Conservation (phyloP, 169 alveolate genomes). For the Eimeria maxima region DNA sequence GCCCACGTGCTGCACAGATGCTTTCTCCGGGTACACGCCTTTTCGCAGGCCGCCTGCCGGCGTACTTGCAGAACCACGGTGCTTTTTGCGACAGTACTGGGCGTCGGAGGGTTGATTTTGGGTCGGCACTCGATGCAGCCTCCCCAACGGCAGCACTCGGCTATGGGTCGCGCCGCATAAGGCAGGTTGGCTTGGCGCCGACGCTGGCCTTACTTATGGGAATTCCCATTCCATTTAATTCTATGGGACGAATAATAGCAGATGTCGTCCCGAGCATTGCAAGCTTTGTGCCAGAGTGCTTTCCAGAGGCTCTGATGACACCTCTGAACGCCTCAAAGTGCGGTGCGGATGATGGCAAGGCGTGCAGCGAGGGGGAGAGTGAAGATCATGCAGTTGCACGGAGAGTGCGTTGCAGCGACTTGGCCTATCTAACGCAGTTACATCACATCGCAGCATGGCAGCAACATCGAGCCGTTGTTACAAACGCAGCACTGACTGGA, state of each 20-base stretch:
- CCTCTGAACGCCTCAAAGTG: neutral
- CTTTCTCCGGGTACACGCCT: slow-evolving; percentile 56
- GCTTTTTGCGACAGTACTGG: slow-evolving; percentile 44
- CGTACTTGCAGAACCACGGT: slow-evolving; percentile 72
- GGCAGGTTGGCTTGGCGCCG: slow-evolving; percentile 83
- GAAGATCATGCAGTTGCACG: slow-evolving; percentile 16
- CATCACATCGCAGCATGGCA: slow-evolving; percentile 81
- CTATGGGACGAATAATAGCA: slow-evolving; percentile 73
- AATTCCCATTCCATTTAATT: slow-evolving; percentile 78
- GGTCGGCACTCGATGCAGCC: neutral
- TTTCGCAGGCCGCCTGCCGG: slow-evolving; percentile 40
- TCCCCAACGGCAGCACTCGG: slow-evolving; percentile 69
- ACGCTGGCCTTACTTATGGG: slow-evolving; percentile 81
- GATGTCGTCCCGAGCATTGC: slow-evolving; percentile 79
- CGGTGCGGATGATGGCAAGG: slow-evolving; percentile 17
- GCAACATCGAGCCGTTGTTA: slow-evolving; percentile 72
- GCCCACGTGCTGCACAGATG: slow-evolving; percentile 66
- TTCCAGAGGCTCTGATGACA: neutral
- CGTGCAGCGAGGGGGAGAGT: neutral
- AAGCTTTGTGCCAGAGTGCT: slow-evolving; percentile 70
- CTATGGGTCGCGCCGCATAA: slow-evolving; percentile 70
- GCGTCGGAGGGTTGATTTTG: slow-evolving; percentile 41
- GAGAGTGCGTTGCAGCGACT: slow-evolving; percentile 75
- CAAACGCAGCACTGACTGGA: slow-evolving; percentile 41
- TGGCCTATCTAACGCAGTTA: slow-evolving; percentile 65